These are phyloP conservation scores for Dinochytrium kinnereticum DNA, from an alignment of 371 early-diverging fungal species.

Conservation along the genomic window DNA sequence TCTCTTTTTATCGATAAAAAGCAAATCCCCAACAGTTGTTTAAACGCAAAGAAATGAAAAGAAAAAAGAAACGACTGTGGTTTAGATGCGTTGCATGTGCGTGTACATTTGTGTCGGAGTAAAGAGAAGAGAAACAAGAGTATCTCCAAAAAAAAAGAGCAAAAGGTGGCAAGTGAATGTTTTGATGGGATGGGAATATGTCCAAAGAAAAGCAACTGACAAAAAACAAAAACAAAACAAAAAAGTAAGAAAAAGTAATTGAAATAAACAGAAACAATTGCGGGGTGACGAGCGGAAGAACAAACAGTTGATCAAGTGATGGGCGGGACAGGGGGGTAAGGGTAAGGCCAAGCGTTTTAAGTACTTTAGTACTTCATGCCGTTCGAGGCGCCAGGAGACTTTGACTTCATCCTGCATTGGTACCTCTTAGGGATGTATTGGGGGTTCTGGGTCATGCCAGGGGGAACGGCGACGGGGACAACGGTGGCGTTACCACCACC, in stretches of 20 bases:
- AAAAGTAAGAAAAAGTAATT: background rate
- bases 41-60: too few relatives aligned
- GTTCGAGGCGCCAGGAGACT: background rate
- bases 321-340: background rate
- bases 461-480: background rate
- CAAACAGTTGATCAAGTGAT: background rate
- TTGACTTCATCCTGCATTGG: conserved; percentile 9
- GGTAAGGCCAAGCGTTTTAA: background rate
- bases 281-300: background rate
- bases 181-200: too few relatives aligned
- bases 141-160: too few relatives aligned
- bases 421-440: conserved; percentile 6
- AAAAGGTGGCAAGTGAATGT: too few relatives aligned
- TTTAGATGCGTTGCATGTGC: too few relatives aligned
- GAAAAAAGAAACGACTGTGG: too few relatives aligned
- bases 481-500: background rate
- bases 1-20: too few relatives aligned
- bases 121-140: too few relatives aligned
- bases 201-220: too few relatives aligned
- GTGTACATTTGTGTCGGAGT: too few relatives aligned
- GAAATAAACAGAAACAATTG: background rate
- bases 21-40: too few relatives aligned
- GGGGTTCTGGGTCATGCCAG: background rate
- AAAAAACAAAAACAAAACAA: too few relatives aligned
- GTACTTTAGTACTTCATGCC: background rate